Evolutionary conservation across 768 basidiomycete species (phyloP), one percentile per base, ranked within the genome.

Genomic region (Clitopilus passeckerianus): DNA sequence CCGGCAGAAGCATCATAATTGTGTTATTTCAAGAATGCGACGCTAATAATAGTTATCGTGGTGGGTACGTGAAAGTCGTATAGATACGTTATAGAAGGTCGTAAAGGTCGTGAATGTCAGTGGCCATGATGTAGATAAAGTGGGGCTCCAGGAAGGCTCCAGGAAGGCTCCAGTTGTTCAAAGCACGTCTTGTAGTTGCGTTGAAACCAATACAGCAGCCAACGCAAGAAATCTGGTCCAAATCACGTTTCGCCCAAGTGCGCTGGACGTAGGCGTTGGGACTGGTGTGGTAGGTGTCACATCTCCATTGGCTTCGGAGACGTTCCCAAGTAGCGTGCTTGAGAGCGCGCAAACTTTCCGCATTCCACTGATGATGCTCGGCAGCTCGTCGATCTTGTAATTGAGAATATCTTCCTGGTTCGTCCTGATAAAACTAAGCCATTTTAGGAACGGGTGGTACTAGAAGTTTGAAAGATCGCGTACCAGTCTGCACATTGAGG

Each of bases 401-500:
- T 64, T 64, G 34, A 86, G 70, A 23, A 84, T 72, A 24, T 76
- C 73, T 5, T 81, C 76, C 66, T 87, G 86, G 58, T 82, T 82
- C 0, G 86, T 87, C 64, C 75, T 67, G 59, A 78, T 75, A 70
- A 86, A 86, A 68, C 84, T 85, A 53, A 53, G 50, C 24, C 23
- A 63, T 15, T 58, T 44, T 22, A 46, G 30, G 35, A 23, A 34
- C 37, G 56, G 33, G 24, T 20, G 43, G 30, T 50, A 50, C 4
- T 24, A 55, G 43, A 22, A 15, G 56, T 41, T 15, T n/a, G 20
- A 50, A 54, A 35, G 54, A 24, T 43, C 33, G 65, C 75, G 43
- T 55, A 86, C 84, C 87, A 88, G 65, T 88, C 86, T 37, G 84
- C 84, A 60, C 86, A 89, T 74, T 88, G 85, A 35, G 86, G 86